Evolutionary conservation across 2,329 filamentous ascomycete genomes (phyloP).

Genomic region (Stenocarpella maydis): DNA sequence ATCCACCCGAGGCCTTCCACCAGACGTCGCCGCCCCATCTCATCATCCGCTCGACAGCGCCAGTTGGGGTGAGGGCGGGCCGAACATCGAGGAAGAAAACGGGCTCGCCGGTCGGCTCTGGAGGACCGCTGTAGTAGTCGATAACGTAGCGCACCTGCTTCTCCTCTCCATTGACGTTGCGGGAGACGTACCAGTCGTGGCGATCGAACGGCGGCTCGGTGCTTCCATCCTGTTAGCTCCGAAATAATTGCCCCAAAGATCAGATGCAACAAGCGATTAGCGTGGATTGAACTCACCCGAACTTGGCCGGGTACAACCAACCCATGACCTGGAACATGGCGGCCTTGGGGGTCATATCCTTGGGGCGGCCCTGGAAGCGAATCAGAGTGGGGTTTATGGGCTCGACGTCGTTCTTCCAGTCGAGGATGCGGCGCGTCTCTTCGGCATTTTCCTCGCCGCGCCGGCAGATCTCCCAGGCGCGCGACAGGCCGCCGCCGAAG

Average conservation of each 20-base stretch:
- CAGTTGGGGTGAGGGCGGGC: constrained; percentile 83
- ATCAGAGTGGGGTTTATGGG: constrained; percentile 75
- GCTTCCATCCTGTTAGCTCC: constrained; percentile 49
- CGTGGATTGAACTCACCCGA: constrained; percentile 63
- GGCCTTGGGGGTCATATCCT: constrained; percentile 91
- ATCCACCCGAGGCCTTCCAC: constrained; percentile 85
- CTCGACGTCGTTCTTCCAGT: constrained; percentile 50
- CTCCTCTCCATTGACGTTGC: constrained; percentile 71
- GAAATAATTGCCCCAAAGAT: background rate
- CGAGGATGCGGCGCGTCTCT: constrained; percentile 48
- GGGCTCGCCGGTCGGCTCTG: constrained; percentile 85
- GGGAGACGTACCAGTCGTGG: constrained; percentile 94
- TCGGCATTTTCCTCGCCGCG: constrained; percentile 73
- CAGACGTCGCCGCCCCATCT: constrained; percentile 94
- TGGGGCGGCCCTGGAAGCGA: constrained; percentile 87
- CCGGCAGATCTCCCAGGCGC: constrained; percentile 77
- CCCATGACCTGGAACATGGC: constrained; percentile 83
- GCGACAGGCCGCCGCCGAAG: constrained; percentile 76
- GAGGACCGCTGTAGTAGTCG: constrained; percentile 90
- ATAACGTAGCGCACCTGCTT: constrained; percentile 93
- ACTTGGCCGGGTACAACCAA: constrained; percentile 80
- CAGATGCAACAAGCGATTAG: background rate
- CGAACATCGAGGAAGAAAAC: constrained; percentile 96
- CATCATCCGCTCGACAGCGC: constrained; percentile 82
- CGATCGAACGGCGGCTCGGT: constrained; percentile 91